phyloP scores from a whole-genome alignment of 73 alveolate genomes.

The Paramecium tetraurelia region DNA sequence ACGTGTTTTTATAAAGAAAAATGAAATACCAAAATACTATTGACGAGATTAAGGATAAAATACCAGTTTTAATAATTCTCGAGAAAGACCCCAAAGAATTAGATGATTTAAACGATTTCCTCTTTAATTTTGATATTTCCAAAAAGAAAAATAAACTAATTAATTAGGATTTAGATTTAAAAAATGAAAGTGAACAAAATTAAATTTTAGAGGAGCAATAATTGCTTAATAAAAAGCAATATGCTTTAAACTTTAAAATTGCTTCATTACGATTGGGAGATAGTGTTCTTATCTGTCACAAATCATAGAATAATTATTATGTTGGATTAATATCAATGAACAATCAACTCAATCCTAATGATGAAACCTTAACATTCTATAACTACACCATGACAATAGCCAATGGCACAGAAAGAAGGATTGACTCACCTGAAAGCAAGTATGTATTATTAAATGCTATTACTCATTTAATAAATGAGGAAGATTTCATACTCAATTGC shows the following conservation, averaged over 20 bases:
- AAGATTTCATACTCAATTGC: not conserved
- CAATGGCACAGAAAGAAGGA: not conserved
- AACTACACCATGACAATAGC: not conserved
- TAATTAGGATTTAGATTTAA: not conserved
- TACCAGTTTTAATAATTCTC: not conserved
- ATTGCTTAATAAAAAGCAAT: not conserved
- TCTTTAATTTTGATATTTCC: not conserved
- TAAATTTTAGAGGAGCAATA: not conserved
- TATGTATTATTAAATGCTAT: not conserved
- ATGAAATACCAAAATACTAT: not conserved
- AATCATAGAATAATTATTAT: not conserved
- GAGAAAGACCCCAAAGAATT: not conserved
- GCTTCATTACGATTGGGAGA: slow-evolving; percentile 40
- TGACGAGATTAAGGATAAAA: not conserved
- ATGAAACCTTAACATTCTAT: not conserved
- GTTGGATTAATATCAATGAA: slow-evolving; percentile 36
- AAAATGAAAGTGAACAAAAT: not conserved
- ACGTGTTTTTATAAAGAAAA: not conserved
- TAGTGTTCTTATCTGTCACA: slow-evolving; percentile 8
- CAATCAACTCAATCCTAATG: not conserved
- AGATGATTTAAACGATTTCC: not conserved
- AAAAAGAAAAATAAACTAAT: not conserved
- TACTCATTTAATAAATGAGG: slow-evolving; percentile 1
- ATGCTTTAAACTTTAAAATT: slow-evolving; percentile 4
- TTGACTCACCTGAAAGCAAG: not conserved